Conservation (phyloP, 352 stramenopile genomes). For the Peronospora destructor region DNA sequence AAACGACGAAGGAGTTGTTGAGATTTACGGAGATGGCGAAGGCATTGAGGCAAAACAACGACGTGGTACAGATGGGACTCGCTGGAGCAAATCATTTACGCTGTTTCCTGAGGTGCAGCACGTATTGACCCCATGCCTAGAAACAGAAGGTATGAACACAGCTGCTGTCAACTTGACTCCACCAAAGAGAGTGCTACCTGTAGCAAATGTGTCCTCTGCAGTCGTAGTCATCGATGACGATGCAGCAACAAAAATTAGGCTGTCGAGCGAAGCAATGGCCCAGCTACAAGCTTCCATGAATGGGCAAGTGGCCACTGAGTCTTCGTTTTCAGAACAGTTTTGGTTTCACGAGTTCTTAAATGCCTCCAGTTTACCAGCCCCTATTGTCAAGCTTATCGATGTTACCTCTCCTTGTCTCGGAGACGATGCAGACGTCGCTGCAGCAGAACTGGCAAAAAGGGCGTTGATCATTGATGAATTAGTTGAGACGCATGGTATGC, state of each 20-base stretch:
- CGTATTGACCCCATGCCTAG: constrained; percentile 12
- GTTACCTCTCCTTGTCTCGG: constrained; percentile 13
- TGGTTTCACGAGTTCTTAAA: constrained; percentile 47
- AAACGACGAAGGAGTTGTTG: constrained; percentile 21
- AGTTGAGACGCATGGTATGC: constrained; percentile 41
- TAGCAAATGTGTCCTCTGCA: background rate
- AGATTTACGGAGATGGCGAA: constrained; percentile 21
- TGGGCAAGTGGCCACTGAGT: constrained; percentile 36
- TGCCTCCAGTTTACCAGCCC: constrained; percentile 10
- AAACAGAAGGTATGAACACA: constrained; percentile 14
- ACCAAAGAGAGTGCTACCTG: constrained; percentile 6
- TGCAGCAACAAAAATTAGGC: constrained; percentile 8
- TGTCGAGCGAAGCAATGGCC: constrained; percentile 10
- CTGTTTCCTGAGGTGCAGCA: constrained; percentile 49
- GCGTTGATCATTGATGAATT: constrained; percentile 45
- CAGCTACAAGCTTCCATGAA: constrained; percentile 27
- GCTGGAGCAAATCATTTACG: constrained; percentile 36
- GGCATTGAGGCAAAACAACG: constrained; percentile 13
- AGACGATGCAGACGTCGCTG: constrained; percentile 4
- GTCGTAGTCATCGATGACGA: constrained; percentile 38
- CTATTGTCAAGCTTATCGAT: constrained; percentile 15
- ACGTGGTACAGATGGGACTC: constrained; percentile 8
- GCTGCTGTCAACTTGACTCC: constrained; percentile 3
- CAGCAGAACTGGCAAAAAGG: constrained; percentile 11
- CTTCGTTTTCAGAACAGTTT: constrained; percentile 47